Base-by-base conservation (phyloP, 441 rosid genomes). In the Gossypium schwendimanii region DNA sequence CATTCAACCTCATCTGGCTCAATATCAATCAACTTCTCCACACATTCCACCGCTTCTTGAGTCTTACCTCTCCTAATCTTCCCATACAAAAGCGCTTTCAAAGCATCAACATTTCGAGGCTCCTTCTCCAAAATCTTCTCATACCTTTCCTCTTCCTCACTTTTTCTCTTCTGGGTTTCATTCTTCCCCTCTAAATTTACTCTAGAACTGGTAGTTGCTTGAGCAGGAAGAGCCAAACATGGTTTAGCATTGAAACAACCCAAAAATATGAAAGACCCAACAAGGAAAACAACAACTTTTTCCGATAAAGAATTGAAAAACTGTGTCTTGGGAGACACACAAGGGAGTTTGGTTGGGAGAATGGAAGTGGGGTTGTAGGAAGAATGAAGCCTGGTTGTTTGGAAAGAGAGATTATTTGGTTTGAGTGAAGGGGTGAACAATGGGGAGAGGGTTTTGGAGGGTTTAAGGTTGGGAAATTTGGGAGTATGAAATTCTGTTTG, bases 1-100 rank as follows among this genome's bases (percentile, higher is more conserved):
- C 97, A 94, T 62, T 94, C 98, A 10, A 89, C 87, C 74, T 90
- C 97, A 47, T 78, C 49, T 14, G 94, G 95, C 77, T 88, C 92
- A 18, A 83, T 78, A 18, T 81, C 83, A 53, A 87, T 86, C 75
- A 94, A 78, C 72, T 77, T 88, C 83, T 86, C 84, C 72, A 92
- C 89, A 75, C 70, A 87, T 58, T 80, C 79, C 71, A 89, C 81
- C 73, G 97, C 97, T 63, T 87, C 93, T 77, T 82, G 76, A 63
- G 76, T 76, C 77, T 79, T 83, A 20, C 95, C 92, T 70, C 82
- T 87, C 81, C 94, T 94, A 90, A 89, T 88, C 86, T 90, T 94
- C 80, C 75, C 80, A 61, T 88, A 76, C 82, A 94, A 74, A 73
- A 86, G 80, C 75, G 83, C 88, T 78, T 92, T 94, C 89, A 90